Conservation (phyloP, 202 grass and related monocot genomes). For the Panicum virgatum region DNA sequence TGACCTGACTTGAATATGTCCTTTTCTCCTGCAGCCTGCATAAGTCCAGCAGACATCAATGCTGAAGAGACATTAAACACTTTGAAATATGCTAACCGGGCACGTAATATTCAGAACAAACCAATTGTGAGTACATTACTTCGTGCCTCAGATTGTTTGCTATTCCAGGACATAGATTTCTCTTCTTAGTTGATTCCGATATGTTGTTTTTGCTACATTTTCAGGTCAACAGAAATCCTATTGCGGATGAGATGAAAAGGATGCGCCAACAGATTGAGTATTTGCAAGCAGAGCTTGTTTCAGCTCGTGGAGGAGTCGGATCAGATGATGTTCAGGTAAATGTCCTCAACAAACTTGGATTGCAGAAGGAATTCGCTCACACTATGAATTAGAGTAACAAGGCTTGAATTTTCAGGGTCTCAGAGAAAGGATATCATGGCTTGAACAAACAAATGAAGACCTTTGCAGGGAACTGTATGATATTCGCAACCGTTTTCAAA, state of each 20-base stretch:
- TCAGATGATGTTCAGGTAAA: constrained; percentile 89
- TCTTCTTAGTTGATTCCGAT: constrained; percentile 23
- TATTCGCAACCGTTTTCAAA: constrained; percentile 47
- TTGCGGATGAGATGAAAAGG: constrained; percentile 98
- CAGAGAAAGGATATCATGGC: constrained; percentile 89
- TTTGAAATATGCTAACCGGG: constrained; percentile 97
- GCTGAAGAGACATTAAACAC: constrained; percentile 99
- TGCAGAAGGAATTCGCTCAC: neutral
- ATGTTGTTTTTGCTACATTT: constrained; percentile 36
- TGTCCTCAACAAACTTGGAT: neutral
- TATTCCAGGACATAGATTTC: neutral
- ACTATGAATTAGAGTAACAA: constrained; percentile 32
- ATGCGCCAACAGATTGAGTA: constrained; percentile 89
- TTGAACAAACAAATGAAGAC: constrained; percentile 88
- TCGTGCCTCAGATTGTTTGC: neutral
- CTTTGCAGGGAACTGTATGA: constrained; percentile 81
- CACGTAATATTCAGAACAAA: constrained; percentile 98
- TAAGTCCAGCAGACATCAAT: constrained; percentile 99
- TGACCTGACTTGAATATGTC: constrained; percentile 34
- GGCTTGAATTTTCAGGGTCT: constrained; percentile 60
- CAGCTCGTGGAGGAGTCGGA: constrained; percentile 66
- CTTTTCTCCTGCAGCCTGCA: constrained; percentile 83
- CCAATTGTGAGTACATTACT: constrained; percentile 75
- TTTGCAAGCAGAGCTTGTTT: constrained; percentile 90
- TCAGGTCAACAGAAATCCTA: constrained; percentile 96